phyloP scores from a whole-genome alignment of 2,329 filamentous ascomycete genomes.

The Alternaria sp. region DNA sequence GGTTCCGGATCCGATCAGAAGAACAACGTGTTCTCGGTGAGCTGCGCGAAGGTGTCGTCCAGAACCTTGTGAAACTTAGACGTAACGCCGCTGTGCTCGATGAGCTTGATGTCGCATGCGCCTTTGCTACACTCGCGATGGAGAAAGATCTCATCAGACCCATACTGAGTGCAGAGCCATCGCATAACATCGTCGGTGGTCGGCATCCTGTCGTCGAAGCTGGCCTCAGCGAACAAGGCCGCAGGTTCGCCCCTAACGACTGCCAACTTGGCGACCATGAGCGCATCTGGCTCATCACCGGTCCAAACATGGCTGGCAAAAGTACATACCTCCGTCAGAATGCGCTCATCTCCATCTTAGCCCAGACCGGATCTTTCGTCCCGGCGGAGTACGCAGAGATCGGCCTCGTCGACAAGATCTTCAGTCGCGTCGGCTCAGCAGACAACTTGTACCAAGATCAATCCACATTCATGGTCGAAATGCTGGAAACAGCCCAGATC shows the following conservation, averaged over 20 bases:
- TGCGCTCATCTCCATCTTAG: conserved; percentile 89
- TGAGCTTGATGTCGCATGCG: conserved; percentile 88
- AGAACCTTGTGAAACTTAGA: conserved; percentile 82
- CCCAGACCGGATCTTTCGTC: conserved; percentile 91
- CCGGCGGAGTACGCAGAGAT: conserved; percentile 85
- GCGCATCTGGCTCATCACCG: conserved; percentile 71
- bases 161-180: conserved; percentile 65
- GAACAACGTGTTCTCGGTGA: conserved; percentile 80
- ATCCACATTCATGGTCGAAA: conserved; percentile 99
- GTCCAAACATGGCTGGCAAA: conserved; percentile 99
- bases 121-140: conserved; percentile 78
- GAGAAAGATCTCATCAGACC: conserved; percentile 79
- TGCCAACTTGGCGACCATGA: conserved; percentile 80
- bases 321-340: conserved; percentile 96
- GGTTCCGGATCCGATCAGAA: conserved; percentile 78
- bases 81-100: conserved; percentile 91
- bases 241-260: conserved; percentile 84
- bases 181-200: conserved; percentile 81
- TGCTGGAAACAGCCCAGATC: conserved; percentile 94
- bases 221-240: conserved; percentile 78
- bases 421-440: conserved; percentile 84
- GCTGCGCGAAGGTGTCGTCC: conserved; percentile 77
- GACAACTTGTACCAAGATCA: conserved; percentile 95
- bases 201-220: conserved; percentile 92
- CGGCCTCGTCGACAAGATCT: conserved; percentile 93